These are phyloP conservation scores for Elsinoe perseae DNA, from an alignment of 2,329 filamentous ascomycete species.

Conservation along the genomic window DNA sequence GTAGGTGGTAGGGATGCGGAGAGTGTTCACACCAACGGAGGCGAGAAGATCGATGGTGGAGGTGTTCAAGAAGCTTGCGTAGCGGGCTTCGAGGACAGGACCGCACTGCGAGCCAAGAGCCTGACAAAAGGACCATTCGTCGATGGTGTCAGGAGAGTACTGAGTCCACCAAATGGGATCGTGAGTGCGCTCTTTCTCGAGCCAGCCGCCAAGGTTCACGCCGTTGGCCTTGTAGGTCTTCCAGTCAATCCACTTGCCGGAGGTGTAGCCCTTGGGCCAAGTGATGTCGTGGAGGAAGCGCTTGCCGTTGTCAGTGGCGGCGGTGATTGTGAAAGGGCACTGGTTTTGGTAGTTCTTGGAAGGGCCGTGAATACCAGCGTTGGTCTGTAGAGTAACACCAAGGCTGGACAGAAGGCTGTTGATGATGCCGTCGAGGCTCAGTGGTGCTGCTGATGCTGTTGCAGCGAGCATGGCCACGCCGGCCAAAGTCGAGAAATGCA, in stretches of 20 bases:
- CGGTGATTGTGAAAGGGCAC: conserved; percentile 15
- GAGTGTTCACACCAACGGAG: conserved; percentile 27
- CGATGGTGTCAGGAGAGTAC: conserved; percentile 23
- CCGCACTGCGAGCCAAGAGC: conserved; percentile 27
- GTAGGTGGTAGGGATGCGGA: conserved; percentile 33
- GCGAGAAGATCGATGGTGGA: conserved; percentile 31
- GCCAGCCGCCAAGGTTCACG: conserved; percentile 30
- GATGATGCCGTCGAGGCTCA: background rate
- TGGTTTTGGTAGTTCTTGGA: conserved; percentile 12
- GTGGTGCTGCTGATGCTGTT: background rate
- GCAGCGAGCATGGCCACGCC: background rate
- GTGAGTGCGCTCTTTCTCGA: conserved; percentile 26
- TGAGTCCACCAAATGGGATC: conserved; percentile 26
- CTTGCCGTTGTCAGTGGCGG: background rate
- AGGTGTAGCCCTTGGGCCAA: conserved; percentile 16
- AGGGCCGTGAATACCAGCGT: conserved; percentile 16
- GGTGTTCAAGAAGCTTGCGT: conserved; percentile 28
- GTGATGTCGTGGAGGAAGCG: conserved; percentile 16
- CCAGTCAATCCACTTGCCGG: conserved; percentile 21
- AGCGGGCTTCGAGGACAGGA: conserved; percentile 27
- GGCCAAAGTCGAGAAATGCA: background rate
- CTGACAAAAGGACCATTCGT: conserved; percentile 32
- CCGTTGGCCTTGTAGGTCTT: conserved; percentile 22
- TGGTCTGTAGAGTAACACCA: conserved; percentile 15
- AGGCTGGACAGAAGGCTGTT: conserved; percentile 16